Percentiles rank a stretch among this genome's conserved stretches.
Conservation (phyloP, 106 monocot species). For the Acorus calamus region DNA sequence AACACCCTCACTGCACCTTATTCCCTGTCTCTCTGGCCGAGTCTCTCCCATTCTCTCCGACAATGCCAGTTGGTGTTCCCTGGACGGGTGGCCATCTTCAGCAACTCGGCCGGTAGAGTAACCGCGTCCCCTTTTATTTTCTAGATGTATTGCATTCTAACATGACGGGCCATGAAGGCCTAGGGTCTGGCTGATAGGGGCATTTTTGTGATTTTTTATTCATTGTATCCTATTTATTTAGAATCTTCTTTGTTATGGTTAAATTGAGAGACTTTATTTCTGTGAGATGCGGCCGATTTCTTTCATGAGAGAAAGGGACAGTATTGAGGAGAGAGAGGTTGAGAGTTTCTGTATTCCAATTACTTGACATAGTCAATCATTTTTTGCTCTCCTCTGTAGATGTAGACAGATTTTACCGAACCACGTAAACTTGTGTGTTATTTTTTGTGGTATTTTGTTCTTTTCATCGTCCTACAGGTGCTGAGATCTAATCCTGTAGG, state of each 20-base stretch:
- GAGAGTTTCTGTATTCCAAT: neutral
- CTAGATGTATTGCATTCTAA: too few relatives aligned
- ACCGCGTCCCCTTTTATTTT: neutral
- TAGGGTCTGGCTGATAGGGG: too few relatives aligned
- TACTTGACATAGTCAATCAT: too few relatives aligned
- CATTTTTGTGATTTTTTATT: too few relatives aligned
- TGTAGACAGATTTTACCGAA: too few relatives aligned
- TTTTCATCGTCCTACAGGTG: too few relatives aligned
- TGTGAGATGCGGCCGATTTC: neutral
- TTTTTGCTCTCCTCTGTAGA: too few relatives aligned
- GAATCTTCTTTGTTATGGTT: neutral
- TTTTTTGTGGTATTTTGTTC: too few relatives aligned
- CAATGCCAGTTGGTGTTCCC: constrained; percentile 41
- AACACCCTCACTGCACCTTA: constrained; percentile 91
- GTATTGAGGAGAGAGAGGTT: neutral
- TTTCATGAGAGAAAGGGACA: too few relatives aligned
- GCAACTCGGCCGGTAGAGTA: constrained; percentile 69
- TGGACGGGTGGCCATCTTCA: constrained; percentile 57
- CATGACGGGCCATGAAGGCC: too few relatives aligned
- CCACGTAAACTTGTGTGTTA: too few relatives aligned
- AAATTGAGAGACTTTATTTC: neutral
- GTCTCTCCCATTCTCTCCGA: constrained; percentile 27
- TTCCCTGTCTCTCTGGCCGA: constrained; percentile 59
- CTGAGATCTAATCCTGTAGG: too few relatives aligned
- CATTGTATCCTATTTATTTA: neutral